Conservation (phyloP, 805 yeast genomes). For the Sugiyamaella smithiae region DNA sequence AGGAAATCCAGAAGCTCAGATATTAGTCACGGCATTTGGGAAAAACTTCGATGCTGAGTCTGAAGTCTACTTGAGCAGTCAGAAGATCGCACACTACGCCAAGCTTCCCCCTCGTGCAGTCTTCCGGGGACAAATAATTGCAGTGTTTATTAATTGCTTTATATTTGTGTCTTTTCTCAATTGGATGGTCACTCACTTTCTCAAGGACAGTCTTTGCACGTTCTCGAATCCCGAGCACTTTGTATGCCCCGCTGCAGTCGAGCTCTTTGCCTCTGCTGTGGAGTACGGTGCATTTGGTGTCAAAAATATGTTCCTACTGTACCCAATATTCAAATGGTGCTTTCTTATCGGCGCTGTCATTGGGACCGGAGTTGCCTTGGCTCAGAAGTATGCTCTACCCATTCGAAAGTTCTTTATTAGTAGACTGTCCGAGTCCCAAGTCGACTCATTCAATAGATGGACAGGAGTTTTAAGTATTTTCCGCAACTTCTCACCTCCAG, state of each 20-base stretch:
- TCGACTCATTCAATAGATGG: neutral
- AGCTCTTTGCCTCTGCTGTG: slow-evolving; percentile 49
- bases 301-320: slow-evolving; percentile 43
- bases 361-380: slow-evolving; percentile 37
- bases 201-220: slow-evolving; percentile 30
- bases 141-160: slow-evolving; percentile 39
- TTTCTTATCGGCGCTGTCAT: slow-evolving; percentile 42
- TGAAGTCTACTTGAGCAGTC: slow-evolving; percentile 54
- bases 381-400: slow-evolving; percentile 42
- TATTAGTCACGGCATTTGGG: slow-evolving; percentile 51
- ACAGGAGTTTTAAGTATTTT: slow-evolving; percentile 9
- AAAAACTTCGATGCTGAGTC: slow-evolving; percentile 55
- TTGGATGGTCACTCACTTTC: slow-evolving; percentile 33
- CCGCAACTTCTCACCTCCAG: slow-evolving; percentile 41
- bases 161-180: slow-evolving; percentile 30
- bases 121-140: slow-evolving; percentile 34
- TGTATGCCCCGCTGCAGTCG: slow-evolving; percentile 36
- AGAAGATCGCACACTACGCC: slow-evolving; percentile 45
- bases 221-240: slow-evolving; percentile 32
- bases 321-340: slow-evolving; percentile 46
- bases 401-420: slow-evolving; percentile 12
- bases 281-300: slow-evolving; percentile 47
- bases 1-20: slow-evolving; percentile 54
- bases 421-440: slow-evolving; percentile 14
- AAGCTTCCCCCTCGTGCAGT: slow-evolving; percentile 41